Evolutionary conservation across 73 alveolate genomes (phyloP), one percentile per base, ranked within the genome.

Genomic region (Symbiodinium natans): DNA sequence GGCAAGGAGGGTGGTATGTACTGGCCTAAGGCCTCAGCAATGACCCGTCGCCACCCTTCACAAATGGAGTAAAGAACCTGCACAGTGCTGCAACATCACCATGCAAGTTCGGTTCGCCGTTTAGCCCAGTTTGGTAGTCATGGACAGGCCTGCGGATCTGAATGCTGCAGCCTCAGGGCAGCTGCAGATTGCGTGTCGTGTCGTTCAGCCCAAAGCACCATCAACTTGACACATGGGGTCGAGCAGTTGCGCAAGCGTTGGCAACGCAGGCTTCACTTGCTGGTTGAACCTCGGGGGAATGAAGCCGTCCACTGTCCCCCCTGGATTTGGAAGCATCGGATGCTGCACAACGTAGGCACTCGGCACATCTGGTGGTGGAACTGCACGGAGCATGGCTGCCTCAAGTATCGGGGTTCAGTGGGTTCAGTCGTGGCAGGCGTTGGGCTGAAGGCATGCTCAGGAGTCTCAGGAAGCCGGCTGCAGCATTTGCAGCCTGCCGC

Each of bases 401-500:
- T 90, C 29, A n/a, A 19, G 48, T 21, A 13, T 7, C 13, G 29
- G 40, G 29, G 83, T 39, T 15, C 39, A 8, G 40, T 8, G n/a
- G n/a, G n/a, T n/a, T n/a, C n/a, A n/a, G n/a, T n/a, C n/a, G n/a
- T n/a, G n/a, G n/a, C n/a, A n/a, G n/a, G n/a, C n/a, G n/a, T n/a
- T n/a, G n/a, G n/a, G n/a, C n/a, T n/a, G n/a, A n/a, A n/a, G n/a
- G n/a, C n/a, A n/a, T n/a, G n/a, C n/a, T n/a, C n/a, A n/a, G n/a
- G n/a, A n/a, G 59, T 46, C 59, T 29, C 43, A 63, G 41, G 94
- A 41, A 7, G 25, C 33, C 40, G 63, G 88, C 97, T 5, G 97
- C 97, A 33, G 97, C 97, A n/a, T 90, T 68, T 74, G 97, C 97
- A 8, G 98, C 98, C 63, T 92, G 98, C 52, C 98, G 98, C 98